Conservation (phyloP, 176 grass and related monocot species). For the Bromus sterilis region DNA sequence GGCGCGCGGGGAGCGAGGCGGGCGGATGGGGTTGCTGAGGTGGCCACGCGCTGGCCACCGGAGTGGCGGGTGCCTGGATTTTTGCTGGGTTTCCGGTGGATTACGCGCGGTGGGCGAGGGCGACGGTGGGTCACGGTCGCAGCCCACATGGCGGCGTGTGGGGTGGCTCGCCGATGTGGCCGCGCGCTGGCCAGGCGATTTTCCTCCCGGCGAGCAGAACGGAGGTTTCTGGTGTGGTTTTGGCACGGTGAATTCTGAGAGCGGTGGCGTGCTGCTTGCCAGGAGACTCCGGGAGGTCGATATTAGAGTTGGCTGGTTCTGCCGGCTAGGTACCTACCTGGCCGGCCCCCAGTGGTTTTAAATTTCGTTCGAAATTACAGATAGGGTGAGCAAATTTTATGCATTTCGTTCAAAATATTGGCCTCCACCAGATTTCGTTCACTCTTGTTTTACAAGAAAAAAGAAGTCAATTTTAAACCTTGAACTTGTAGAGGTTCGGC, state of each 20-base stretch:
- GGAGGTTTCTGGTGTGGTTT: neutral
- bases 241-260: neutral
- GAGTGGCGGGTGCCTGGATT: neutral
- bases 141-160: neutral
- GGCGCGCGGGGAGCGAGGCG: constrained; percentile 25
- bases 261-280: neutral
- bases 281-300: neutral
- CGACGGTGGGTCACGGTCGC: neutral
- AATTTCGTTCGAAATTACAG: no score
- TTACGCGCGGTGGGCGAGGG: neutral
- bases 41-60: constrained; percentile 12
- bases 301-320: neutral
- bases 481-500: no score
- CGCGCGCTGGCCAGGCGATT: neutral
- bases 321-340: no score
- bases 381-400: no score
- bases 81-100: neutral
- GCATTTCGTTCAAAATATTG: no score
- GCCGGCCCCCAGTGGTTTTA: no score
- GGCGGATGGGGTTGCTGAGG: constrained; percentile 23
- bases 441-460: no score
- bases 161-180: neutral
- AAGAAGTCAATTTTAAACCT: no score
- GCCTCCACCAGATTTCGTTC: no score
- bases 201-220: neutral